Evolutionary conservation across 2,329 filamentous ascomycete genomes (phyloP).

Genomic region (Chaetomium globosum): DNA sequence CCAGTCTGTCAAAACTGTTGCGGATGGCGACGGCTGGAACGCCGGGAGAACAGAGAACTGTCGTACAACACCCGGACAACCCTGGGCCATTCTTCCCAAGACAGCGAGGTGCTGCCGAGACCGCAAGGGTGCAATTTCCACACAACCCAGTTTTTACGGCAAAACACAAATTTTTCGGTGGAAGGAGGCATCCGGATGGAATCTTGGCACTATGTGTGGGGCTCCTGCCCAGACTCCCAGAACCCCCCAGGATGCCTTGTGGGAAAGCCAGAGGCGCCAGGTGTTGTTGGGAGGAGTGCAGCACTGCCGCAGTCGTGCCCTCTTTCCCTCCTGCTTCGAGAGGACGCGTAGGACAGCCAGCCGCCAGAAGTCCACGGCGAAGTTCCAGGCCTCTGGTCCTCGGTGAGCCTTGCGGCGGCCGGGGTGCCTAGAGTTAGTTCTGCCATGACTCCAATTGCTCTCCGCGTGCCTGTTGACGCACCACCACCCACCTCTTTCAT

Average conservation of each 20-base stretch:
- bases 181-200: conserved; percentile 29
- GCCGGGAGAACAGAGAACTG: background rate
- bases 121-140: conserved; percentile 24
- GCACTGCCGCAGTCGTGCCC: conserved; percentile 22
- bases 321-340: background rate
- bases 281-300: background rate
- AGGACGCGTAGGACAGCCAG: background rate
- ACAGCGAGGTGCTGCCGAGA: conserved; percentile 17
- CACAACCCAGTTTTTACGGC: conserved; percentile 17
- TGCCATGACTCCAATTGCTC: conserved; percentile 29
- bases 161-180: conserved; percentile 32
- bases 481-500: background rate
- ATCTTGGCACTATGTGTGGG: conserved; percentile 25
- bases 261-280: conserved; percentile 23
- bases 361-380: background rate
- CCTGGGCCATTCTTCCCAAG: background rate
- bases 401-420: conserved; percentile 32
- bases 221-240: conserved; percentile 1
- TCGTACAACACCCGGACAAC: background rate
- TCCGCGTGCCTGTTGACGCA: background rate
- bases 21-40: background rate
- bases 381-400: conserved; percentile 16
- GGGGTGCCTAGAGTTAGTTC: conserved; percentile 28
- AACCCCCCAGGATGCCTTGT: conserved; percentile 10
- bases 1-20: background rate